Evolutionary conservation across 352 stramenopile genomes (phyloP).

Genomic region (Phytophthora melonis): DNA sequence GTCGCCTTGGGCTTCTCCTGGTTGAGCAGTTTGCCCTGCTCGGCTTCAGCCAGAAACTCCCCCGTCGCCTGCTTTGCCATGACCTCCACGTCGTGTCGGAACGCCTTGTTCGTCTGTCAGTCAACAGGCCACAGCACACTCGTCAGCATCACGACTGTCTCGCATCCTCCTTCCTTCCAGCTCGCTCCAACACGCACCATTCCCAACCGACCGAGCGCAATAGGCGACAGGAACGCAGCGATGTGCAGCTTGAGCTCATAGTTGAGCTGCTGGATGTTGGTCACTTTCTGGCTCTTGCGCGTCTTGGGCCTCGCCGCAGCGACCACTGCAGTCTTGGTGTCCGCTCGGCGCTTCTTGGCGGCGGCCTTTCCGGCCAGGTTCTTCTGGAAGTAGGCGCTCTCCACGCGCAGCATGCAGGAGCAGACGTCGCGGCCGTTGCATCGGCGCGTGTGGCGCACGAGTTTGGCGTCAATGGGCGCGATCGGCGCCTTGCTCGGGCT

Average conservation of each 20-base stretch:
- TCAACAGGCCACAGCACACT: constrained; percentile 24
- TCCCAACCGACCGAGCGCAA: constrained; percentile 56
- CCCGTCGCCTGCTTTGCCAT: constrained; percentile 56
- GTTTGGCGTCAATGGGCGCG: constrained; percentile 15
- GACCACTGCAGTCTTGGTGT: constrained; percentile 1
- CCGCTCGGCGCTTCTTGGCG: constrained; percentile 49
- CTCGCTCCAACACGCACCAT: constrained; percentile 51
- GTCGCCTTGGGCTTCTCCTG: constrained; percentile 44
- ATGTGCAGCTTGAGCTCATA: constrained; percentile 62
- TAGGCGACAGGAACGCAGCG: constrained; percentile 49
- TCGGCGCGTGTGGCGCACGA: constrained; percentile 62
- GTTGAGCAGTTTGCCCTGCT: constrained; percentile 53
- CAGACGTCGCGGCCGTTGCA: constrained; percentile 75
- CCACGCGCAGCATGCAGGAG: constrained; percentile 71
- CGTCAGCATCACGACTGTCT: constrained; percentile 10
- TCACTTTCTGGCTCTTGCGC: constrained; percentile 38
- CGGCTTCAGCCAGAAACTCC: constrained; percentile 49
- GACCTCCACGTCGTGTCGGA: constrained; percentile 55
- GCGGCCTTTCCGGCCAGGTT: constrained; percentile 55
- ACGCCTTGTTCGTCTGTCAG: constrained; percentile 56
- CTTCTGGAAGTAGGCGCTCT: constrained; percentile 77
- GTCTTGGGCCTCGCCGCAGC: constrained; percentile 11
- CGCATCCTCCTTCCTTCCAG: neutral
- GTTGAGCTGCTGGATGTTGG: constrained; percentile 61
- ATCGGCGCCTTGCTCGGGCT: neutral